Conservation (phyloP, 768 basidiomycete genomes). For the Paxillus ammoniavirescens region DNA sequence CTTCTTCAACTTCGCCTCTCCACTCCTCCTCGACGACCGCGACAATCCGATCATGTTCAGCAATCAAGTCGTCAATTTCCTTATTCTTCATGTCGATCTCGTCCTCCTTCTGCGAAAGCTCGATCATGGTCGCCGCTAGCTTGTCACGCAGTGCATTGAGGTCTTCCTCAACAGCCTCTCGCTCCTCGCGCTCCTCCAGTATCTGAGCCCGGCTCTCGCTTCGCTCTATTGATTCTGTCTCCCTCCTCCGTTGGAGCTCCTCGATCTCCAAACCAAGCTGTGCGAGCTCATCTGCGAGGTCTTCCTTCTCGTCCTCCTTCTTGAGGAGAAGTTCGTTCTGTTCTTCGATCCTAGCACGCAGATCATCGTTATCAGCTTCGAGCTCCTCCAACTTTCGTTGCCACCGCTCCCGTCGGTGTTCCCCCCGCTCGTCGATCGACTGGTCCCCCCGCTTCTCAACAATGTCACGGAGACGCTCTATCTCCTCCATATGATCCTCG, state of each 20-base stretch:
- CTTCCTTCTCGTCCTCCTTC: conserved; percentile 71
- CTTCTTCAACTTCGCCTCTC: conserved; percentile 85
- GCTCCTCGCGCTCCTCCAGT: conserved; percentile 68
- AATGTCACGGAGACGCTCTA: conserved; percentile 69
- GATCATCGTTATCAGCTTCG: conserved; percentile 61
- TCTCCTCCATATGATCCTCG: conserved; percentile 83
- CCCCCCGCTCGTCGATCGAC: conserved; percentile 39
- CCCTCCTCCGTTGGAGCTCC: conserved; percentile 56
- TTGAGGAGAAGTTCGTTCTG: conserved; percentile 53
- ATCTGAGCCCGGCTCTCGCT: conserved; percentile 72
- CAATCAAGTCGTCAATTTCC: conserved; percentile 77
- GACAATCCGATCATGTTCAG: conserved; percentile 71
- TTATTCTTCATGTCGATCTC: conserved; percentile 76
- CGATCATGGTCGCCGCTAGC: conserved; percentile 77
- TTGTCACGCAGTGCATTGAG: conserved; percentile 72
- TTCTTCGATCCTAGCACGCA: conserved; percentile 56
- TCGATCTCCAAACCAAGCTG: conserved; percentile 65
- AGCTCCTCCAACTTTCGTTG: conserved; percentile 55
- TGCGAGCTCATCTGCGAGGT: conserved; percentile 64
- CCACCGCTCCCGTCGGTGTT: conserved; percentile 41
- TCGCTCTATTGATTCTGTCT: conserved; percentile 65
- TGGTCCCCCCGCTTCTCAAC: conserved; percentile 55
- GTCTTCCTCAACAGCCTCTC: conserved; percentile 78
- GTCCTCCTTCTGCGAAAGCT: conserved; percentile 83
- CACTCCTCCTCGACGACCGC: conserved; percentile 79